Evolutionary conservation across 2,329 filamentous ascomycete species (phyloP).

Genomic region (Penicillium decumbens): DNA sequence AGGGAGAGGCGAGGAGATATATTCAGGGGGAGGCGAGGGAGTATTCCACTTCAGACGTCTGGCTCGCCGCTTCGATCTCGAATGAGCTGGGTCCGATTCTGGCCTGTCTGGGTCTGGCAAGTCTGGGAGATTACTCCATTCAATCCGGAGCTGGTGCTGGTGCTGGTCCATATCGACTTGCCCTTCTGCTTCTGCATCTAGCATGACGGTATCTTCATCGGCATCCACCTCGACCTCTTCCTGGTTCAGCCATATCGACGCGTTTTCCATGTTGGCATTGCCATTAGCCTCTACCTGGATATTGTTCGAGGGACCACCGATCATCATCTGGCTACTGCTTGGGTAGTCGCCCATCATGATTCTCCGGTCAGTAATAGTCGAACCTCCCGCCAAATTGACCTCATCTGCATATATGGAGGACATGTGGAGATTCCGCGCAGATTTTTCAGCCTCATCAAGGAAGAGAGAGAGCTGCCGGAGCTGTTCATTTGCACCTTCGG

Average conservation of each 20-base stretch:
- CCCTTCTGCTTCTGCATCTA: not conserved
- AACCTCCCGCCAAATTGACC: not conserved
- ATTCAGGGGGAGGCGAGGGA: not conserved
- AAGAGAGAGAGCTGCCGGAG: not conserved
- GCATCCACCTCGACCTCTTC: not conserved
- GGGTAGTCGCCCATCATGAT: not conserved
- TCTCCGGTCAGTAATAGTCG: not conserved
- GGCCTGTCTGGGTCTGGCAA: not conserved
- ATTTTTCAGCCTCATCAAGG: not conserved
- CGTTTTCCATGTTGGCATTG: not conserved
- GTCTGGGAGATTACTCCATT: not conserved
- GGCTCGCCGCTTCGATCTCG: not conserved
- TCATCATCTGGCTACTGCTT: not conserved
- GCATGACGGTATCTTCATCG: not conserved
- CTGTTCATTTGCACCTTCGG: not conserved
- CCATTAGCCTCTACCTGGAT: not conserved
- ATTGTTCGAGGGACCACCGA: too few relatives aligned
- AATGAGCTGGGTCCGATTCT: not conserved
- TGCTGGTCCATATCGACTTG: not conserved
- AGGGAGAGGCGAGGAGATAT: too few relatives aligned
- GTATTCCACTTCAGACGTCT: not conserved
- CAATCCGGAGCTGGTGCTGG: not conserved
- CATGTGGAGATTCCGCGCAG: not conserved
- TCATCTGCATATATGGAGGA: not conserved
- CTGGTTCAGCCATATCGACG: not conserved